These are phyloP conservation scores for Colletotrichum sp. DNA, from an alignment of 2,329 filamentous ascomycete species.

Conservation along the genomic window DNA sequence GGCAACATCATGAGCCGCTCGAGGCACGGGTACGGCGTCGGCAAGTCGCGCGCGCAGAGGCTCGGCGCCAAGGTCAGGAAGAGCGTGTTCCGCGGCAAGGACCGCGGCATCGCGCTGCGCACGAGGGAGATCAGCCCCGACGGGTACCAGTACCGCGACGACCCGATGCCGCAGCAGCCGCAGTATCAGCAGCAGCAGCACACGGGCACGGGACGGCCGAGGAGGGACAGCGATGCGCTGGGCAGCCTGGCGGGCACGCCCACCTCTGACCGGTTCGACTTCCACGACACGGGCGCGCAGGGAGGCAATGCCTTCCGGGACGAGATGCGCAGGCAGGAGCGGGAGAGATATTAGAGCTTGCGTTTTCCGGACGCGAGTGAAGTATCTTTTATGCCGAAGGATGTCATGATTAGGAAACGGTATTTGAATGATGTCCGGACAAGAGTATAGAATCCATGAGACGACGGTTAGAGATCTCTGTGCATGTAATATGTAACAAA, in stretches of 20 bases:
- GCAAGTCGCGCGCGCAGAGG: slow-evolving; percentile 41
- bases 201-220: slow-evolving; percentile 21
- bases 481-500: slow-evolving; percentile 9
- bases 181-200: not conserved
- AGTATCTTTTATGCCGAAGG: not conserved
- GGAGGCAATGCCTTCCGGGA: slow-evolving; percentile 53
- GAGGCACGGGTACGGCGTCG: slow-evolving; percentile 50
- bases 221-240: slow-evolving; percentile 52
- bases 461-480: not conserved
- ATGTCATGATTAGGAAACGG: not conserved
- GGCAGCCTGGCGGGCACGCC: slow-evolving; percentile 56
- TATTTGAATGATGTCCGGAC: not conserved
- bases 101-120: slow-evolving; percentile 48
- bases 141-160: slow-evolving; percentile 39
- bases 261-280: slow-evolving; percentile 38
- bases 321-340: slow-evolving; percentile 53
- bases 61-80: slow-evolving; percentile 33
- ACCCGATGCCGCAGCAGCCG: slow-evolving; percentile 27
- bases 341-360: slow-evolving; percentile 37
- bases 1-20: slow-evolving; percentile 57
- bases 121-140: slow-evolving; percentile 20
- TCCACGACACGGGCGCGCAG: slow-evolving; percentile 40
- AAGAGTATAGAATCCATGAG: not conserved
- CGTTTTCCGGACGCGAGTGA: not conserved
- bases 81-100: slow-evolving; percentile 29